phyloP scores from a whole-genome alignment of 2,329 filamentous ascomycete genomes.

The Penicillium sp. region DNA sequence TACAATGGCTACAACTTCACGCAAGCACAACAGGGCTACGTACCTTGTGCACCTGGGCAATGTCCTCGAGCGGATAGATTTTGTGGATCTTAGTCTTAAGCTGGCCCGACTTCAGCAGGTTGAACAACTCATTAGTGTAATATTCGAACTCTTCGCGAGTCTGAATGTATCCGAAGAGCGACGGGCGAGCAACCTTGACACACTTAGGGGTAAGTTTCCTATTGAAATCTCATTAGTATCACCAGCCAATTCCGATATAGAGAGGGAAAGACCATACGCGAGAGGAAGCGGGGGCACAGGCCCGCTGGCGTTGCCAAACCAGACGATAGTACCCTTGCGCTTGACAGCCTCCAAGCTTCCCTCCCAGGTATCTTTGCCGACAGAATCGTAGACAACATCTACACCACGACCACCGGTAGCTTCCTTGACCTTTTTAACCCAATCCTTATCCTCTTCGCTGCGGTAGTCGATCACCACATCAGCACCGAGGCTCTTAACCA shows the following conservation, averaged over 20 bases:
- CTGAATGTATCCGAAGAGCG: slow-evolving; percentile 66
- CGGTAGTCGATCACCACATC: slow-evolving; percentile 74
- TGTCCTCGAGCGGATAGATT: slow-evolving; percentile 71
- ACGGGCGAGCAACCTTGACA: slow-evolving; percentile 70
- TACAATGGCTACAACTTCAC: neutral
- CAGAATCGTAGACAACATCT: slow-evolving; percentile 78
- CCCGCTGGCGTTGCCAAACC: slow-evolving; percentile 79
- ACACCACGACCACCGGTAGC: slow-evolving; percentile 72
- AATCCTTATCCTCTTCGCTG: slow-evolving; percentile 76
- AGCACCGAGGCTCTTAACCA: slow-evolving; percentile 67
- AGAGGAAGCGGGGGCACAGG: slow-evolving; percentile 68
- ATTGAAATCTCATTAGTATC: slow-evolving; percentile 11
- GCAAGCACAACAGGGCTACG: slow-evolving; percentile 10
- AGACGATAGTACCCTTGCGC: slow-evolving; percentile 72
- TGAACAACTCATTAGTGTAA: slow-evolving; percentile 71
- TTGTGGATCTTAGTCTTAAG: slow-evolving; percentile 73
- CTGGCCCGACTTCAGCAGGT: slow-evolving; percentile 65
- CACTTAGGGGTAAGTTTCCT: slow-evolving; percentile 66
- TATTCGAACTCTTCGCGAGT: slow-evolving; percentile 67
- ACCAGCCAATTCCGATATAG: neutral
- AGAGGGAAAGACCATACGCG: slow-evolving; percentile 46
- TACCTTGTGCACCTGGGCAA: slow-evolving; percentile 64
- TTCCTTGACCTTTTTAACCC: slow-evolving; percentile 79
- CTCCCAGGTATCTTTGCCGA: slow-evolving; percentile 83
- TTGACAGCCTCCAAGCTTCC: slow-evolving; percentile 69